phyloP scores from a whole-genome alignment of 192 early-diverging fungal species.

The Paraglomus occultum region DNA sequence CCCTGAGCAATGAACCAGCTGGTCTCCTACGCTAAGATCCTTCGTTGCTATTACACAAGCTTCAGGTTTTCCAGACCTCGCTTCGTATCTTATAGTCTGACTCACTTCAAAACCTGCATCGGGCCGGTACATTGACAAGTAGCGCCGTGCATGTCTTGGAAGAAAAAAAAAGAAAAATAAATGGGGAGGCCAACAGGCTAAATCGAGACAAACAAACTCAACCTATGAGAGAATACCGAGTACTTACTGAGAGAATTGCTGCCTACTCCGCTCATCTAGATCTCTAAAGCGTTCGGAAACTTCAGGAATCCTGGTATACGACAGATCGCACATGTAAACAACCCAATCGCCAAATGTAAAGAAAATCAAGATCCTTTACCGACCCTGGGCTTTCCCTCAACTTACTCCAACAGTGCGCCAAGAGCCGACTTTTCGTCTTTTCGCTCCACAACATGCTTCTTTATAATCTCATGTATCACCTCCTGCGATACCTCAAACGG shows the following conservation, averaged over 20 bases:
- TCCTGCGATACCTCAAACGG: constrained; percentile 25
- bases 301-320: not conserved
- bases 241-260: not conserved
- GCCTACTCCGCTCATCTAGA: constrained; percentile 32
- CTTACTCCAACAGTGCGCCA: constrained; percentile 45
- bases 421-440: constrained; percentile 41
- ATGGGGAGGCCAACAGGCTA: not conserved
- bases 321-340: not conserved
- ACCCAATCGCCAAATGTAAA: not conserved
- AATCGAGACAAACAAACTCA: constrained; percentile 15
- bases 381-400: not conserved
- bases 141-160: constrained; percentile 36
- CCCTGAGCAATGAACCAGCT: constrained; percentile 51
- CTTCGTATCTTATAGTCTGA: constrained; percentile 49
- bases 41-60: constrained; percentile 56
- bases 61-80: constrained; percentile 43
- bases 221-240: constrained; percentile 10
- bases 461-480: constrained; percentile 41
- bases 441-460: constrained; percentile 38
- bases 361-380: not conserved
- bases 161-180: not conserved
- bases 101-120: constrained; percentile 58
- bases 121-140: constrained; percentile 47
- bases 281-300: constrained; percentile 33
- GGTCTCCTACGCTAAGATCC: constrained; percentile 44